Evolutionary conservation across 129 eudicot genomes (phyloP), one percentile per base, ranked within the genome.

Genomic region (Flaveria robusta): DNA sequence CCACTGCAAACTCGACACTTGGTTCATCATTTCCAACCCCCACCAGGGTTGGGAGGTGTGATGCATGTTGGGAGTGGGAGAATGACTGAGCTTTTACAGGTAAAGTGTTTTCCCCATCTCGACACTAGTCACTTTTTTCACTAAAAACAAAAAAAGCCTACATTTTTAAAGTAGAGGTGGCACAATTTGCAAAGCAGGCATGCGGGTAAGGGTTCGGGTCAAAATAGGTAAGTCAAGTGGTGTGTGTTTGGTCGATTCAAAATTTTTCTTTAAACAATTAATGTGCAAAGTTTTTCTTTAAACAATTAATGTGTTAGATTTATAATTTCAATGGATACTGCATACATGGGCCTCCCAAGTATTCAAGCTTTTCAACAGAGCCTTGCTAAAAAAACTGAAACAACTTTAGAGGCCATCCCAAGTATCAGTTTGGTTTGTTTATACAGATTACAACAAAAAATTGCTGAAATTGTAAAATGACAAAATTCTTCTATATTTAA

Each of bases 51-150:
- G 46, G 87, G 83, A 39, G 74, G 88, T 18, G 65, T 75, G 62
- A 83, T 81, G 77, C 84, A 76, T 60, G 81, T 82, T 47, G 86
- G 88, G 64, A 67, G 85, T 13, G 98, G 98, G 59, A 85, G 92
- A 72, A 94, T 94, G 98, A 88, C 97, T 4, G 97, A 94, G 79
- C 96, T 94, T 47, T 83, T 94, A 63, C 90, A 87, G 96, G 98
- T 94, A 86, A 69, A 39, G 85, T 46, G 13, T 76, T 29, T 29
- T 19, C 41, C 24, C 42, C 20, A 24, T 9, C 10, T 62, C 5
- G 19, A 14, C 67, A 60, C 67, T 24, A 27, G 41, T 60, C 20
- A 12, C 9, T 23, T 16, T 65, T 41, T 9, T 62, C 42, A 84
- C 83, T 37, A 81, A 81, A 81, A 72, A 72, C 46, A 20, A 78